A percentile compares a stretch with the other conserved stretches of the same genome.
Evolutionary conservation across 2,329 filamentous ascomycete species (phyloP).

Genomic region (Hypoxylon sp.): DNA sequence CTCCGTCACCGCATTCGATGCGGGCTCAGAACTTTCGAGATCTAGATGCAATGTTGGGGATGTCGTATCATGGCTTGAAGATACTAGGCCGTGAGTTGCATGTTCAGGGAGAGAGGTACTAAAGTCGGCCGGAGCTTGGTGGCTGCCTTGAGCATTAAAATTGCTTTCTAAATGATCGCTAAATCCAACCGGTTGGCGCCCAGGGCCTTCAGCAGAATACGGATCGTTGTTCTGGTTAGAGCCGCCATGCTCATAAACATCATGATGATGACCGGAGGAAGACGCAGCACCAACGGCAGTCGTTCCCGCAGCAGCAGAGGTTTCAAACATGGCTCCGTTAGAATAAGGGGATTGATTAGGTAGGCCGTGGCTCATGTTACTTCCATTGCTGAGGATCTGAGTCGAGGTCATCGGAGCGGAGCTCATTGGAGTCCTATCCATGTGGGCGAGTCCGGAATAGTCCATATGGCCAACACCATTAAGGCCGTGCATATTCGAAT

Average conservation of each 20-base stretch:
- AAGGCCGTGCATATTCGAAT: slow-evolving; percentile 37
- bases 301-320: slow-evolving; percentile 26
- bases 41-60: slow-evolving; percentile 19
- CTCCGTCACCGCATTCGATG: slow-evolving; percentile 9
- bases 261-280: slow-evolving; percentile 18
- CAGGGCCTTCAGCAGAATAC: slow-evolving; percentile 18
- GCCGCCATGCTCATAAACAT: slow-evolving; percentile 17
- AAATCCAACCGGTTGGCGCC: slow-evolving; percentile 10
- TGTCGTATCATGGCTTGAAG: slow-evolving; percentile 26
- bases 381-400: slow-evolving; percentile 32
- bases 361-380: slow-evolving; percentile 25
- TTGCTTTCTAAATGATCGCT: slow-evolving; percentile 7
- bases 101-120: slow-evolving; percentile 23
- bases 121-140: slow-evolving; percentile 22
- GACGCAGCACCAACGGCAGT: not conserved
- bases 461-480: slow-evolving; percentile 31
- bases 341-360: slow-evolving; percentile 29
- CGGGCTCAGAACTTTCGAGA: slow-evolving; percentile 19
- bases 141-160: slow-evolving; percentile 11
- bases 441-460: slow-evolving; percentile 29
- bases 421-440: slow-evolving; percentile 18
- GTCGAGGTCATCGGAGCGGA: slow-evolving; percentile 20
- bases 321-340: slow-evolving; percentile 34
- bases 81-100: not conserved
- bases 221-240: slow-evolving; percentile 11